Evolutionary conservation across 345 rosid genomes (phyloP), one percentile per base, ranked within the genome.

Genomic region (Noccaea caerulescens): DNA sequence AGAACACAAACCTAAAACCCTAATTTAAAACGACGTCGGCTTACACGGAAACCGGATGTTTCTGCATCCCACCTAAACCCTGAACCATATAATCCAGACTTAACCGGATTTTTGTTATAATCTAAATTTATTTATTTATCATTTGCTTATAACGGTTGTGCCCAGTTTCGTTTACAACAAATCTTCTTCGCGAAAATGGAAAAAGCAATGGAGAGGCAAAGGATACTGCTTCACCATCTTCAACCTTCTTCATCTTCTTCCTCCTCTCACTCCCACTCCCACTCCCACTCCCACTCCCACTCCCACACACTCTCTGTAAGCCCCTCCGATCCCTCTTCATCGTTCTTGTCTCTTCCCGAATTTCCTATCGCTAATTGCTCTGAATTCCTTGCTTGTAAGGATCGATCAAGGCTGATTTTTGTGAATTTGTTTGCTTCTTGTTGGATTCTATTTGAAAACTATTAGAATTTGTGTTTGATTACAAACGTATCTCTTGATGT

Each of bases 141-240:
- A 13, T 45, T 32, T 33, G 12, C 13, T 33, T 14, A 4, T 7
- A 58, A 58, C 63, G 59, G 60, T 55, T 34, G 37, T 36, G 27
- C 43, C 8, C n/a, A 34, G 60, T 11, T 58, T 58, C 30, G n/a
- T 39, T 23, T 23, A 18, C 23, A 10, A n/a, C 10, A 27, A 61
- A 43, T 18, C 7, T 27, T 6, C 27, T 14, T 13, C 13, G 45
- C 41, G 38, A 53, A 68, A 44, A 88, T 92, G 94, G 96, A 92
- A 69, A 89, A 81, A 61, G 96, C 94, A 42, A 84, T 85, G 73
- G 83, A 83, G 74, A 83, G 98, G 62, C 98, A 92, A 73, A 74
- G 81, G 30, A 69, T 89, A 42, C 81, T 89, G 77, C 91, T 92
- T 6, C 87, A 86, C 43, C 96, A 92, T 76, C 92, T 92, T 66